Percentiles rank a stretch among this genome's conserved stretches.
phyloP scores from a whole-genome alignment of 2,329 filamentous ascomycete species.

The Coleophoma eucalyptorum region DNA sequence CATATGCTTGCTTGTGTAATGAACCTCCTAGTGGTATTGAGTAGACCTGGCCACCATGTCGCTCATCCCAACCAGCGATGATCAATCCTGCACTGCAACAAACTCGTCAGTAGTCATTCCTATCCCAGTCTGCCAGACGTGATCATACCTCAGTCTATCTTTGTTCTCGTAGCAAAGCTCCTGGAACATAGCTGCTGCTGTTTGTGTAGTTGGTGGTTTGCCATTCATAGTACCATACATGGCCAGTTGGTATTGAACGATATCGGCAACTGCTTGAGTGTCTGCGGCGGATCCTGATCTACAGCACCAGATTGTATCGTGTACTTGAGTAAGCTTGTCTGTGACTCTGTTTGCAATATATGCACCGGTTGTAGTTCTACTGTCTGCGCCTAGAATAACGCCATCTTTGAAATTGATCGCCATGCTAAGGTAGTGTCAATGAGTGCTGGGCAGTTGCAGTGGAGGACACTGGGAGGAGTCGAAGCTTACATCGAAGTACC shows the following conservation, averaged over 20 bases:
- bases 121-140: no score
- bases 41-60: constrained; percentile 95
- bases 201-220: constrained; percentile 89
- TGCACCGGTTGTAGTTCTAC: constrained; percentile 91
- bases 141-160: constrained; percentile 75
- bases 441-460: constrained; percentile 12
- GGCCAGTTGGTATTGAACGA: constrained; percentile 93
- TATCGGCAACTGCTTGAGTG: constrained; percentile 96
- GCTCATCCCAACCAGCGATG: constrained; percentile 95
- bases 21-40: constrained; percentile 95
- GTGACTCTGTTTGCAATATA: constrained; percentile 99
- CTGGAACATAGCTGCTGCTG: constrained; percentile 92
- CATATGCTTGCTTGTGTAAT: constrained; percentile 93
- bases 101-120: no score
- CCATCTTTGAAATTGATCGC: constrained; percentile 98
- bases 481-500: constrained; percentile 88
- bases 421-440: constrained; percentile 62
- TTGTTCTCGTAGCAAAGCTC: constrained; percentile 99
- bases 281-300: constrained; percentile 96
- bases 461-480: background rate
- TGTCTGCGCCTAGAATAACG: constrained; percentile 95
- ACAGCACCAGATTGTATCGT: constrained; percentile 99
- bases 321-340: constrained; percentile 97
- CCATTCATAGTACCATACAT: constrained; percentile 89
- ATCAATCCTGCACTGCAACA: constrained; percentile 81